Conservation (phyloP, 352 stramenopile species). For the Globisporangium camurandrum region DNA sequence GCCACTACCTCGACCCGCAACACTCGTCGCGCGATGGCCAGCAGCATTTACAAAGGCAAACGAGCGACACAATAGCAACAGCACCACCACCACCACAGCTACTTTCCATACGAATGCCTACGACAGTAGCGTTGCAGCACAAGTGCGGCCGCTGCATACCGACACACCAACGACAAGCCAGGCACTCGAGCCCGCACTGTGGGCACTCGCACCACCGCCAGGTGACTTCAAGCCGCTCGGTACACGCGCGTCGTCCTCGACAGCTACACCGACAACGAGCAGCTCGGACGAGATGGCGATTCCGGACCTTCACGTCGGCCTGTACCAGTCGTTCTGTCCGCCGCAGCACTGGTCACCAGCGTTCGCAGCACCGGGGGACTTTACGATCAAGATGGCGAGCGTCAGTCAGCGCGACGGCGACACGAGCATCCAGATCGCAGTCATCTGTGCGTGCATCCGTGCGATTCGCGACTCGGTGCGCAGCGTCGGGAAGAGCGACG, state of each 20-base stretch:
- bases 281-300: constrained; percentile 50
- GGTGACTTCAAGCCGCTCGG: too few relatives aligned
- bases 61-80: neutral
- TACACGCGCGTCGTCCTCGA: too few relatives aligned
- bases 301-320: constrained; percentile 50
- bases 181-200: constrained; percentile 10
- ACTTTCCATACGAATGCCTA: constrained; percentile 30
- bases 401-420: constrained; percentile 32
- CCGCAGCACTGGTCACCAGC: constrained; percentile 60
- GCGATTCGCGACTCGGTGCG: constrained; percentile 39
- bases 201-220: constrained; percentile 13
- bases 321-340: constrained; percentile 62
- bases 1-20: too few relatives aligned
- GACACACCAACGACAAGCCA: constrained; percentile 1
- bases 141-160: constrained; percentile 9
- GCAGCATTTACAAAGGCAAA: neutral
- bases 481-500: constrained; percentile 22
- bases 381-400: constrained; percentile 61
- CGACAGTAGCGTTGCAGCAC: constrained; percentile 25
- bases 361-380: constrained; percentile 68
- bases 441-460: constrained; percentile 50
- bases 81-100: too few relatives aligned
- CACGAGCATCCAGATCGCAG: constrained; percentile 38
- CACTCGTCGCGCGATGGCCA: too few relatives aligned
- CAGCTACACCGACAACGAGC: neutral